Conservation (phyloP, 768 basidiomycete genomes). For the Tulasnella sp. region DNA sequence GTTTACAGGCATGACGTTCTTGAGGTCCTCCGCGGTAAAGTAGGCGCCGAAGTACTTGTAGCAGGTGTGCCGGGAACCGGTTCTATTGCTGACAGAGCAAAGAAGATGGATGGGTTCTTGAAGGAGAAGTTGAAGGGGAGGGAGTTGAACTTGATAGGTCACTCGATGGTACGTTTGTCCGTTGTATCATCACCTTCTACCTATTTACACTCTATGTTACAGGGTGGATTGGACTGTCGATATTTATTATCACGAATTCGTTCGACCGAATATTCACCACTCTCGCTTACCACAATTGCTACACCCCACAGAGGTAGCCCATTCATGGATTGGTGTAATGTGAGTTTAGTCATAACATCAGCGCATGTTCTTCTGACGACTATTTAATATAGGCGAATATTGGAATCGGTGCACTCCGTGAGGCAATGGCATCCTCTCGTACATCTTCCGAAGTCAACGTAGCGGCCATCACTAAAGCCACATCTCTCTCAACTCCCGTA, state of each 20-base stretch:
- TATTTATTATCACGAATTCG: conserved; percentile 79
- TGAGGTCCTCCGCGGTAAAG: conserved; percentile 56
- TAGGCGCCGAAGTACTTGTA: conserved; percentile 91
- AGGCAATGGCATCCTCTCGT: conserved; percentile 16
- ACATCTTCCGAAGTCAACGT: conserved; percentile 30
- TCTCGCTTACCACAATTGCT: conserved; percentile 76
- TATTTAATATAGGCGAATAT: conserved; percentile 55
- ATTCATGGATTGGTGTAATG: conserved; percentile 99
- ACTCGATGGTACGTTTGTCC: conserved; percentile 56
- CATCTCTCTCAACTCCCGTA: background rate
- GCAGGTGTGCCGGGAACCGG: conserved; percentile 92
- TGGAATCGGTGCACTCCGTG: conserved; percentile 51
- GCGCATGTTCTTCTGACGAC: background rate
- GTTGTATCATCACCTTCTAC: background rate
- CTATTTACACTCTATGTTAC: background rate
- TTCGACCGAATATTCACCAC: conserved; percentile 68
- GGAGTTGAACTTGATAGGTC: conserved; percentile 85
- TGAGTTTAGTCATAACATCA: conserved; percentile 29
- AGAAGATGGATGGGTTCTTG: conserved; percentile 60
- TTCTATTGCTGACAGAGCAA: conserved; percentile 69
- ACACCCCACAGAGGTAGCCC: conserved; percentile 95
- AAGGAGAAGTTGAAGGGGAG: conserved; percentile 51
- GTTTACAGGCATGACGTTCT: conserved; percentile 48
- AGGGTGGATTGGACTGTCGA: conserved; percentile 86
- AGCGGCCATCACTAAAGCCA: conserved; percentile 32